These are phyloP conservation scores for Calonectria pseudoreteaudii DNA, from an alignment of 2,329 filamentous ascomycete genomes.

Conservation along the genomic window DNA sequence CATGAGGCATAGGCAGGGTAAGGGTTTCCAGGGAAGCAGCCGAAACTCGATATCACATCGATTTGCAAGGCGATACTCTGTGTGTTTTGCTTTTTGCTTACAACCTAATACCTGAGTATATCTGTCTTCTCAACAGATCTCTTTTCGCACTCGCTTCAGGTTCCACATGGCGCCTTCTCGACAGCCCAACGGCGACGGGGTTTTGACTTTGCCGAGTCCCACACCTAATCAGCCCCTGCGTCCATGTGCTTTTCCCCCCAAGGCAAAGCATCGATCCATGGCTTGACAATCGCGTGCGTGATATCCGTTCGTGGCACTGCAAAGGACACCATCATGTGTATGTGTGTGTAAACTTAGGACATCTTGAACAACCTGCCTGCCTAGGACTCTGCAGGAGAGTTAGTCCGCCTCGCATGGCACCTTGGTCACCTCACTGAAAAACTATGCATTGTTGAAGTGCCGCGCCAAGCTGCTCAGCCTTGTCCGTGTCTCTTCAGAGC, in stretches of 20 bases:
- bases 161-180: slow-evolving; percentile 17
- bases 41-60: background rate
- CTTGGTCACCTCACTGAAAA: background rate
- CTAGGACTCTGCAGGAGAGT: background rate
- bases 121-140: slow-evolving; percentile 33
- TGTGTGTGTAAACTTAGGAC: background rate
- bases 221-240: slow-evolving; percentile 45
- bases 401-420: background rate
- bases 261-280: background rate
- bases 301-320: background rate
- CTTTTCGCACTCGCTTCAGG: slow-evolving; percentile 34
- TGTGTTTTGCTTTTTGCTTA: background rate
- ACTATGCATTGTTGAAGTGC: background rate
- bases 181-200: slow-evolving; percentile 30
- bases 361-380: background rate
- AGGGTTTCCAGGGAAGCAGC: background rate
- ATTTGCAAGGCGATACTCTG: background rate
- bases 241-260: slow-evolving; percentile 28
- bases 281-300: background rate
- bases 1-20: background rate
- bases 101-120: background rate
- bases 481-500: background rate
- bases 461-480: slow-evolving; percentile 10
- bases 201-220: slow-evolving; percentile 33
- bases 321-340: background rate